These are phyloP conservation scores for Sabuloglossum arenarium DNA, from an alignment of 495 filamentous ascomycete species.

Conservation along the genomic window DNA sequence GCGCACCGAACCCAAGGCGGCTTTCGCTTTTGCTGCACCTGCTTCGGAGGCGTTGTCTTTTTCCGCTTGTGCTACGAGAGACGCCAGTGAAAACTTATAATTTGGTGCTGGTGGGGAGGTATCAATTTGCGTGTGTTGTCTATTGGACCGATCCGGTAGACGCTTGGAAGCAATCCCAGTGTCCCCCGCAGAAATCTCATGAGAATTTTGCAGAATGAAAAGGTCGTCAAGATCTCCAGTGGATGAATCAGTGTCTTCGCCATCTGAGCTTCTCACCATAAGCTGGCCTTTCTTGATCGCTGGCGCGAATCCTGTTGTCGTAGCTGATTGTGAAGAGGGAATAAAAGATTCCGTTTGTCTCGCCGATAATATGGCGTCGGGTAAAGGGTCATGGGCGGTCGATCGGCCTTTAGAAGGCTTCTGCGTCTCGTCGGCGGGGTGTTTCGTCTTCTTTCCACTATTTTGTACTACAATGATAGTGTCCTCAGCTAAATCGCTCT, in stretches of 20 bases:
- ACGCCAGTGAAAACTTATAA: constrained; percentile 47
- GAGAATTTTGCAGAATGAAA: constrained; percentile 9
- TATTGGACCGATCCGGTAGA: neutral
- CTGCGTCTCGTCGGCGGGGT: neutral
- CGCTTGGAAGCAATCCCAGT: neutral
- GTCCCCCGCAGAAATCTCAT: neutral
- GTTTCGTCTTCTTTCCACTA: neutral
- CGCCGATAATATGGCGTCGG: neutral
- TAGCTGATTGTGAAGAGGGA: neutral
- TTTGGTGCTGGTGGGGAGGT: constrained; percentile 19
- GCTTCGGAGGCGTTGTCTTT: constrained; percentile 35
- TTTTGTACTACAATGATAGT: neutral
- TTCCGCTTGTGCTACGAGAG: constrained; percentile 35
- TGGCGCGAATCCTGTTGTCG: neutral
- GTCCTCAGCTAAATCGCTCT: neutral
- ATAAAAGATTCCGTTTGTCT: neutral
- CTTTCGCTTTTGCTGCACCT: constrained; percentile 30
- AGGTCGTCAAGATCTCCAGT: constrained; percentile 24
- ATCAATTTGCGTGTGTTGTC: neutral
- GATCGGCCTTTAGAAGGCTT: neutral
- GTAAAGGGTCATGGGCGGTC: neutral
- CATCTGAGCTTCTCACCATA: constrained; percentile 48
- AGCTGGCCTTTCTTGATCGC: constrained; percentile 26
- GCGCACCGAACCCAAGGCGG: constrained; percentile 2
- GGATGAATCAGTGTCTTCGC: constrained; percentile 35